phyloP scores from a whole-genome alignment of 23 red algal species.

The Agarophyton chilense region DNA sequence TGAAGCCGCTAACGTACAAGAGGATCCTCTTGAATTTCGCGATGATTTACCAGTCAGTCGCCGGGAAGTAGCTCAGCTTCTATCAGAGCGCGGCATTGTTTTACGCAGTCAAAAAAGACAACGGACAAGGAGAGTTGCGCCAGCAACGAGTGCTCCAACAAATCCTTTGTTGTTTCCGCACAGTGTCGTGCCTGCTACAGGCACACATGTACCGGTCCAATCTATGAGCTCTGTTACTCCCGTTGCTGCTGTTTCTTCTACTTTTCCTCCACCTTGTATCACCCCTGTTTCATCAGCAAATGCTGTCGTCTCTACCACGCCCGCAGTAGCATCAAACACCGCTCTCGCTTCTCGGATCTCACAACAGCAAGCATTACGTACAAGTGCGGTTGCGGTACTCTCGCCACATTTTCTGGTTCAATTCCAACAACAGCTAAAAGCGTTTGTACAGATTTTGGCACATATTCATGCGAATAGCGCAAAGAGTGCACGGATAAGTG shows the following conservation, averaged over 20 bases:
- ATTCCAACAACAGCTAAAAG: conserved; percentile 31
- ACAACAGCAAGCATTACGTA: background rate
- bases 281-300: background rate
- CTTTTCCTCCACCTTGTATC: background rate
- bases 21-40: conserved; percentile 58
- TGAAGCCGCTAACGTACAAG: conserved; percentile 49
- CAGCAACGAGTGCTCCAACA: background rate
- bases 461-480: conserved; percentile 34
- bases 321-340: background rate
- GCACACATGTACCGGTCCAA: background rate
- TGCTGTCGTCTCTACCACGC: background rate
- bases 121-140: background rate
- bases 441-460: conserved; percentile 48
- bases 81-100: conserved; percentile 12
- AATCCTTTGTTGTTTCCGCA: background rate
- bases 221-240: background rate
- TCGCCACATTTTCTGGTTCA: background rate
- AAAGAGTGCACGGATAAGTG: background rate
- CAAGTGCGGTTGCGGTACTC: background rate
- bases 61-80: conserved; percentile 47
- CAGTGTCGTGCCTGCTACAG: background rate
- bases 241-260: background rate
- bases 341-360: background rate
- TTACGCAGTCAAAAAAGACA: conserved; percentile 32
- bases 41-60: conserved; percentile 39